Conservation (phyloP, 2,329 filamentous ascomycete genomes). For the Ophiocordyceps sinensis region DNA sequence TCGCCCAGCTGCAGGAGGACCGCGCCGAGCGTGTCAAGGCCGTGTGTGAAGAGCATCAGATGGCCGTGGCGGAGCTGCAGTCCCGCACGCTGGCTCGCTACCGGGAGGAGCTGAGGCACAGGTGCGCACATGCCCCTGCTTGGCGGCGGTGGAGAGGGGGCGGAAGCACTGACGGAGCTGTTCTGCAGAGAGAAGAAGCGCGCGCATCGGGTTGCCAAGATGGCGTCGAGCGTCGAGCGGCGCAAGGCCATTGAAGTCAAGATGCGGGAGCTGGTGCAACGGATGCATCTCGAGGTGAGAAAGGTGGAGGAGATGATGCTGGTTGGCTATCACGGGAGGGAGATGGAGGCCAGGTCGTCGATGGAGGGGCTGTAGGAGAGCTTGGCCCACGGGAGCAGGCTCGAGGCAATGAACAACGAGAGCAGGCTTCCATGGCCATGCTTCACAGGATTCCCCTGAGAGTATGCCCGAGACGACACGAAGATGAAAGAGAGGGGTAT, state of each 20-base stretch:
- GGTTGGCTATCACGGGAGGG: slow-evolving; percentile 13
- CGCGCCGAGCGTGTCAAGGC: slow-evolving; percentile 12
- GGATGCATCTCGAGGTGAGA: slow-evolving; percentile 6
- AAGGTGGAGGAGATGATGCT: slow-evolving; percentile 16
- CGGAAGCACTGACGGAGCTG: not conserved
- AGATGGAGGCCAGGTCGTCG: slow-evolving; percentile 8
- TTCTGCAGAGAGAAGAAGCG: not conserved
- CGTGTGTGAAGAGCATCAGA: slow-evolving; percentile 9
- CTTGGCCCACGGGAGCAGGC: no score
- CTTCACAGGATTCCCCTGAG: not conserved
- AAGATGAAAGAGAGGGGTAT: not conserved
- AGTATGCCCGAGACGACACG: not conserved
- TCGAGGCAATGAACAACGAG: no score
- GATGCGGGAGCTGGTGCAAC: slow-evolving; percentile 12
- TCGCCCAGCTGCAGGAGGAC: slow-evolving; percentile 14
- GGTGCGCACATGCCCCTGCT: not conserved
- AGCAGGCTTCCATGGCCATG: no score
- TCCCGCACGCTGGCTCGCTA: slow-evolving; percentile 8
- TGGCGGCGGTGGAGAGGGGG: not conserved
- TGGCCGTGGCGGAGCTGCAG: slow-evolving; percentile 12
- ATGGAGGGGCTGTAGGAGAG: not conserved
- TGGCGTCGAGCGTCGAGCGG: slow-evolving; percentile 20
- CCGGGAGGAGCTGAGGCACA: slow-evolving; percentile 8
- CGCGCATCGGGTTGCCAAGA: slow-evolving; percentile 14
- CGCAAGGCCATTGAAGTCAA: slow-evolving; percentile 12